phyloP scores from a whole-genome alignment of 345 rosid genomes.

The Arabis alpina region DNA sequence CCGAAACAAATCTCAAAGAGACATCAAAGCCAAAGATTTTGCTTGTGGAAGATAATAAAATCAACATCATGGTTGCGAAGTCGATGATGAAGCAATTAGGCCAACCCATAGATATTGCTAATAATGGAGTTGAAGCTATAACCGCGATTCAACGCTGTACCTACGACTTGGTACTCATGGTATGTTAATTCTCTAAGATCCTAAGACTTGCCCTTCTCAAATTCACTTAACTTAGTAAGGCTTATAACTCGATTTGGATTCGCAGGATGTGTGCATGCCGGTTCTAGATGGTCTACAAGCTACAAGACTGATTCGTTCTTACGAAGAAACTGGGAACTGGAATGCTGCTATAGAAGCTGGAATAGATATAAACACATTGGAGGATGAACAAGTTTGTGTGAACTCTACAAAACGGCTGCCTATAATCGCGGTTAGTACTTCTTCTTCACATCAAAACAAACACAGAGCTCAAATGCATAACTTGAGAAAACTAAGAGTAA shows the following conservation, averaged over 20 bases:
- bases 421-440: slow-evolving; percentile 75
- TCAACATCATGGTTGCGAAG: slow-evolving; percentile 80
- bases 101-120: slow-evolving; percentile 71
- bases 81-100: slow-evolving; percentile 94
- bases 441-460: not conserved
- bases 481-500: slow-evolving; percentile 22
- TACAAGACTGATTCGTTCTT: slow-evolving; percentile 85
- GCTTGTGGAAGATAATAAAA: slow-evolving; percentile 95
- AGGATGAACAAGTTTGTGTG: slow-evolving; percentile 8
- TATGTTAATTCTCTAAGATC: slow-evolving; percentile 52
- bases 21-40: slow-evolving; percentile 74
- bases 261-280: slow-evolving; percentile 97
- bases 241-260: slow-evolving; percentile 5
- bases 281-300: slow-evolving; percentile 94
- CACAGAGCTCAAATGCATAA: slow-evolving; percentile 1
- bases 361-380: slow-evolving; percentile 46
- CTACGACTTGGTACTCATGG: slow-evolving; percentile 87
- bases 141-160: slow-evolving; percentile 52
- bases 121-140: slow-evolving; percentile 87
- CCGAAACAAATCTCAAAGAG: slow-evolving; percentile 37
- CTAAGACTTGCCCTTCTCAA: not conserved
- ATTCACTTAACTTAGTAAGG: not conserved
- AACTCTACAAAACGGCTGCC: slow-evolving; percentile 54
- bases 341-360: slow-evolving; percentile 76
- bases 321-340: slow-evolving; percentile 86